phyloP scores from a whole-genome alignment of 2,329 filamentous ascomycete species.

The Pseudopyrenochaeta lycopersici region DNA sequence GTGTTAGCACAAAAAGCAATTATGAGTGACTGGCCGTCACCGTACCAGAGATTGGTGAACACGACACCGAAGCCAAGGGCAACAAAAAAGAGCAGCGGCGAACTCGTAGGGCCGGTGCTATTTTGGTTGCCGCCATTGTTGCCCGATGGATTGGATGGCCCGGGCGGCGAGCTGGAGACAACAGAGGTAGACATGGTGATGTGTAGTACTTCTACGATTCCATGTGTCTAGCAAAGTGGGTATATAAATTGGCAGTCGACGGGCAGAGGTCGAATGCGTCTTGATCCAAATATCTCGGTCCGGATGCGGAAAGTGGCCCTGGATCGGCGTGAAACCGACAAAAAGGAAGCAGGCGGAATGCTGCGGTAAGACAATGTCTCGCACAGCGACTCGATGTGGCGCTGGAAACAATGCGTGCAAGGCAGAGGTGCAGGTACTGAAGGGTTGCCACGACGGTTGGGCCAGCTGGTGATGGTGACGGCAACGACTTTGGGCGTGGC shows the following conservation, averaged over 20 bases:
- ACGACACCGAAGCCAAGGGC: conserved; percentile 97
- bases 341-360: not conserved
- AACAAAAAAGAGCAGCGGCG: conserved; percentile 88
- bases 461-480: conserved; percentile 27
- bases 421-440: conserved; percentile 1
- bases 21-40: not conserved
- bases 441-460: conserved; percentile 1
- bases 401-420: not conserved
- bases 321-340: conserved; percentile 8
- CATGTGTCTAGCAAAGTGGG: conserved; percentile 12
- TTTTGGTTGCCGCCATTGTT: conserved; percentile 29
- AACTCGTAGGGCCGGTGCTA: conserved; percentile 67
- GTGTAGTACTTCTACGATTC: conserved; percentile 8
- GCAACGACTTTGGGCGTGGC: conserved; percentile 36
- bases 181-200: conserved; percentile 13
- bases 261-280: conserved; percentile 5
- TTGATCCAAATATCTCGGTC: not conserved
- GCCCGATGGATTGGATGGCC: conserved; percentile 5
- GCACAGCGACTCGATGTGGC: conserved; percentile 1
- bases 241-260: not conserved
- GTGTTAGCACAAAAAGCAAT: conserved; percentile 30
- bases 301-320: conserved; percentile 13
- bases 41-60: conserved; percentile 97
- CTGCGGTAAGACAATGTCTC: conserved; percentile 1
- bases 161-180: conserved; percentile 8